Percentiles rank a stretch among this genome's conserved stretches.
phyloP scores from a whole-genome alignment of 352 stramenopile genomes.

The Phytophthora nicotianae region DNA sequence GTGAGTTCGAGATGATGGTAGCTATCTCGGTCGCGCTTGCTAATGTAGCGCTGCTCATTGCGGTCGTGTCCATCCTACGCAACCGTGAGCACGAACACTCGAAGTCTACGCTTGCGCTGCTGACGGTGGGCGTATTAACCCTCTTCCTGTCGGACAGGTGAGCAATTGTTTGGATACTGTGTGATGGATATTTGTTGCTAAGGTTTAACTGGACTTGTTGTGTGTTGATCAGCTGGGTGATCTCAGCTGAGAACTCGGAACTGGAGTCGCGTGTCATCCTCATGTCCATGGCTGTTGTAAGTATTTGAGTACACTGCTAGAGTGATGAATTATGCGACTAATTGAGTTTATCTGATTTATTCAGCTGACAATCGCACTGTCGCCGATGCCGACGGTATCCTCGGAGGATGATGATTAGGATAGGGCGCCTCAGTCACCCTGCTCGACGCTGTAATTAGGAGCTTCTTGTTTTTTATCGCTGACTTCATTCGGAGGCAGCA shows the following conservation, averaged over 20 bases:
- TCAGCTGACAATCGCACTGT: slow-evolving; percentile 71
- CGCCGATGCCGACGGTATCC: slow-evolving; percentile 54
- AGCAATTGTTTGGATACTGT: not conserved
- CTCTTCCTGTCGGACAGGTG: slow-evolving; percentile 83
- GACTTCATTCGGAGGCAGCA: slow-evolving; percentile 35
- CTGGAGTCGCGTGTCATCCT: slow-evolving; percentile 70
- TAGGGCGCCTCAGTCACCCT: slow-evolving; percentile 21
- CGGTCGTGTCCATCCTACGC: slow-evolving; percentile 49
- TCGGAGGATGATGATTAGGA: slow-evolving; percentile 58
- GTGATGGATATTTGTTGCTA: not conserved
- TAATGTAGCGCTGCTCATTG: slow-evolving; percentile 63
- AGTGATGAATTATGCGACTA: slow-evolving; percentile 9
- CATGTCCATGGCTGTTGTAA: slow-evolving; percentile 75
- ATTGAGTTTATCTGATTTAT: slow-evolving; percentile 4
- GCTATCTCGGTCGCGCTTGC: slow-evolving; percentile 45
- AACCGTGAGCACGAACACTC: slow-evolving; percentile 58
- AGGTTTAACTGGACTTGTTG: slow-evolving; percentile 10
- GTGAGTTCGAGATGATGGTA: slow-evolving; percentile 56
- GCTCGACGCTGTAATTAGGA: slow-evolving; percentile 40
- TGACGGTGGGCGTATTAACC: slow-evolving; percentile 40
- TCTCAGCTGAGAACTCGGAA: slow-evolving; percentile 58
- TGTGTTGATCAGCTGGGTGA: slow-evolving; percentile 43
- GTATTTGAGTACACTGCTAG: slow-evolving; percentile 17
- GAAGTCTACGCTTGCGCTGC: slow-evolving; percentile 58
- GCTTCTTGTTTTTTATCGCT: slow-evolving; percentile 34